These are phyloP conservation scores for Chrysanthemum lavandulifolium DNA, from an alignment of 129 eudicot species.

Conservation along the genomic window DNA sequence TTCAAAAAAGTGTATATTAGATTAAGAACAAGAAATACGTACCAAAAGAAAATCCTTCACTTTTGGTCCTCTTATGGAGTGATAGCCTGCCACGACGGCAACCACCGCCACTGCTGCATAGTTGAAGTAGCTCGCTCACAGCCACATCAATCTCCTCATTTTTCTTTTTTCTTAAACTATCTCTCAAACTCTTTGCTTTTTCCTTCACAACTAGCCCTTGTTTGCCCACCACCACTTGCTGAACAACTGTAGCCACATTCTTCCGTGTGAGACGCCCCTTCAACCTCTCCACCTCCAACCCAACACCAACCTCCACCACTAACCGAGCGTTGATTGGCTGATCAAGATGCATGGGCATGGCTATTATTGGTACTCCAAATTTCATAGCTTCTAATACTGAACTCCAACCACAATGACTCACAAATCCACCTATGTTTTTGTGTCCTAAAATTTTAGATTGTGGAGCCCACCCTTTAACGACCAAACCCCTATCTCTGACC, in stretches of 20 bases:
- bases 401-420: conserved; percentile 2
- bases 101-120: not conserved
- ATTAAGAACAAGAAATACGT: not conserved
- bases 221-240: not conserved
- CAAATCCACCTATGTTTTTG: not conserved
- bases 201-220: not conserved
- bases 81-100: not conserved
- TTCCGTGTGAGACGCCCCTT: not conserved
- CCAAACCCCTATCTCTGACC: not conserved
- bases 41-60: not conserved
- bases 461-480: not conserved
- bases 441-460: not conserved
- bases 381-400: not conserved
- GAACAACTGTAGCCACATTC: not conserved
- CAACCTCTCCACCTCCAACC: not conserved
- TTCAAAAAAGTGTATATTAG: too few relatives aligned
- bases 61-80: not conserved
- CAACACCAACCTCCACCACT: not conserved
- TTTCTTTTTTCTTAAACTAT: not conserved
- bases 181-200: not conserved
- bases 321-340: not conserved
- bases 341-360: not conserved
- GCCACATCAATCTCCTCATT: not conserved
- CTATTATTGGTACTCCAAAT: conserved; percentile 2
- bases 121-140: not conserved